These are phyloP conservation scores for Candida succiphila DNA, from an alignment of 805 yeast genomes.

Conservation along the genomic window DNA sequence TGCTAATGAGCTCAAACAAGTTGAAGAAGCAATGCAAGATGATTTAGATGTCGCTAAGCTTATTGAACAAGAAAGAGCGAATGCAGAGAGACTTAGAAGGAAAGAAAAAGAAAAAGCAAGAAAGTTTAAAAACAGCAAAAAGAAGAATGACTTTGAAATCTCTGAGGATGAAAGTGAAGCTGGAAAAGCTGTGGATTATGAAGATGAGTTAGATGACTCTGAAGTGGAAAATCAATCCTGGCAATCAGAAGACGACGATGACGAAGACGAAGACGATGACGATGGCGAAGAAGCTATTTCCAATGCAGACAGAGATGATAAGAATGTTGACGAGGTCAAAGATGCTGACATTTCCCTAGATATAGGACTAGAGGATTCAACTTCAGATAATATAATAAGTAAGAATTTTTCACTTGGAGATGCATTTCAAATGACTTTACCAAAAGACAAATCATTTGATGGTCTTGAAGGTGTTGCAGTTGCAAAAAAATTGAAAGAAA, in stretches of 20 bases:
- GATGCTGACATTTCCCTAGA: too few relatives aligned
- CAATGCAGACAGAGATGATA: slow-evolving; percentile 12
- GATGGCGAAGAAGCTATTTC: slow-evolving; percentile 7
- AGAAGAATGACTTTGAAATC: background rate
- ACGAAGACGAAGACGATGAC: slow-evolving; percentile 12
- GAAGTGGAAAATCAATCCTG: too few relatives aligned
- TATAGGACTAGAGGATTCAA: too few relatives aligned
- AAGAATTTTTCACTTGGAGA: slow-evolving; percentile 19
- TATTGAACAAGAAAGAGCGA: slow-evolving; percentile 13
- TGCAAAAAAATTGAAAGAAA: slow-evolving; percentile 10
- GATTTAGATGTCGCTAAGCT: slow-evolving; percentile 9
- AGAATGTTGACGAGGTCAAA: slow-evolving; percentile 15
- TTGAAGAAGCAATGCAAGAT: slow-evolving; percentile 3
- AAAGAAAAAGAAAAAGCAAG: slow-evolving; percentile 7
- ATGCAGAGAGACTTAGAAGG: slow-evolving; percentile 6
- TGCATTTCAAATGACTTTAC: slow-evolving; percentile 13
- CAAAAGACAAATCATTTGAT: slow-evolving; percentile 10
- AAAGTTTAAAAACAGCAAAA: too few relatives aligned
- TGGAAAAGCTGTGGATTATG: slow-evolving; percentile 5
- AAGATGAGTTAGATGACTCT: slow-evolving; percentile 11
- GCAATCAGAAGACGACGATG: slow-evolving; percentile 14
- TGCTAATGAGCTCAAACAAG: background rate
- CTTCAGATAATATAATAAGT: too few relatives aligned
- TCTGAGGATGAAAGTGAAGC: slow-evolving; percentile 6
- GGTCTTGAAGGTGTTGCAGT: slow-evolving; percentile 10